phyloP scores from a whole-genome alignment of 1,139 yeast species.

The Blastobotrys aristatus region DNA sequence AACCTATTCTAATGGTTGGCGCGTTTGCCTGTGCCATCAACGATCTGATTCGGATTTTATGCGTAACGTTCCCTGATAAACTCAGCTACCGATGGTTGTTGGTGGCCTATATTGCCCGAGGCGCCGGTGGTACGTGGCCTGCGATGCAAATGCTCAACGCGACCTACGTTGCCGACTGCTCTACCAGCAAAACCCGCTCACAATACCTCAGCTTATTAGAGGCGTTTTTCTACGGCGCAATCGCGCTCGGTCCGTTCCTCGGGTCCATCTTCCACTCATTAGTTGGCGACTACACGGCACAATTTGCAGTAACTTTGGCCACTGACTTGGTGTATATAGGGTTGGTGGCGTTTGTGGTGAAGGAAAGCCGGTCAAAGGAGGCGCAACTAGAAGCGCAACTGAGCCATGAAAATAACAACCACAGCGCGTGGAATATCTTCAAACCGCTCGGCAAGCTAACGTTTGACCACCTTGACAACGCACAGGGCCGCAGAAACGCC shows the following conservation, averaged over 20 bases:
- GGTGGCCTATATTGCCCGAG: slow-evolving; percentile 40
- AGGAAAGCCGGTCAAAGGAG: slow-evolving; percentile 53
- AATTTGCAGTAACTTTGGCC: slow-evolving; percentile 28
- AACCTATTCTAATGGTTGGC: slow-evolving; percentile 40
- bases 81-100: slow-evolving; percentile 38
- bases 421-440: slow-evolving; percentile 21
- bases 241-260: slow-evolving; percentile 58
- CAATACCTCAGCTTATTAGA: slow-evolving; percentile 51
- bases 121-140: slow-evolving; percentile 52
- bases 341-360: slow-evolving; percentile 41
- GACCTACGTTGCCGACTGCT: slow-evolving; percentile 63
- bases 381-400: slow-evolving; percentile 5
- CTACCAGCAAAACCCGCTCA: slow-evolving; percentile 50
- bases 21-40: slow-evolving; percentile 30
- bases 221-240: slow-evolving; percentile 56
- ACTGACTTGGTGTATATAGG: slow-evolving; percentile 31
- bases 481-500: slow-evolving; percentile 34
- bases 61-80: slow-evolving; percentile 27
- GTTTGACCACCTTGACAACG: slow-evolving; percentile 37
- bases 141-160: slow-evolving; percentile 49
- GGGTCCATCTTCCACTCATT: slow-evolving; percentile 42
- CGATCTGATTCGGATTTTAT: slow-evolving; percentile 24
- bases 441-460: slow-evolving; percentile 46
- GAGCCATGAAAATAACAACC: neutral
- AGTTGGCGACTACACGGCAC: slow-evolving; percentile 27